Conservation (phyloP, 192 early-diverging fungal genomes). For the Fimicolochytrium jonesii region DNA sequence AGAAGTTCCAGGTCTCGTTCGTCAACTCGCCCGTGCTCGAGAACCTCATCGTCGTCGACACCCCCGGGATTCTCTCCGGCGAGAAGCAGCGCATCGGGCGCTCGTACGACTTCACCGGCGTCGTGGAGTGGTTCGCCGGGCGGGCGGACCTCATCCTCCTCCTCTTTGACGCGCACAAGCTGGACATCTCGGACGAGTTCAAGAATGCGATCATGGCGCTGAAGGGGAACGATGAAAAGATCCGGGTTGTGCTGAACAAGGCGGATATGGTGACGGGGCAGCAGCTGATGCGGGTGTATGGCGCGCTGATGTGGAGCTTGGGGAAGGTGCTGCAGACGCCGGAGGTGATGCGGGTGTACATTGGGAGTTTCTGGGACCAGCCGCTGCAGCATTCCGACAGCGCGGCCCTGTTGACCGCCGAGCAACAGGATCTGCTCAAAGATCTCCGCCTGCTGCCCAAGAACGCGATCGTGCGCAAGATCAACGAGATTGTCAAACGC, state of each 20-base stretch:
- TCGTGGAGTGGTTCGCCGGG: conserved; percentile 84
- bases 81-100: conserved; percentile 79
- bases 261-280: conserved; percentile 81
- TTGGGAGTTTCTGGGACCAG: conserved; percentile 71
- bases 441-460: conserved; percentile 71
- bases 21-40: conserved; percentile 69
- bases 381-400: conserved; percentile 71
- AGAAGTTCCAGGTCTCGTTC: conserved; percentile 82
- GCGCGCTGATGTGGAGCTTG: conserved; percentile 90
- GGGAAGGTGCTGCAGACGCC: conserved; percentile 85
- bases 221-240: conserved; percentile 82
- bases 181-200: conserved; percentile 89
- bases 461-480: conserved; percentile 77
- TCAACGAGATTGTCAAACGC: conserved; percentile 89
- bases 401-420: conserved; percentile 60
- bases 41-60: conserved; percentile 84
- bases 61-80: conserved; percentile 85
- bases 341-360: conserved; percentile 81
- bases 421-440: conserved; percentile 71
- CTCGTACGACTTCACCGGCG: conserved; percentile 74
- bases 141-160: conserved; percentile 79
- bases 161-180: conserved; percentile 84
- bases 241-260: conserved; percentile 84
- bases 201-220: conserved; percentile 72
- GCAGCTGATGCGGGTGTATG: conserved; percentile 83